A percentile compares a stretch with the other conserved stretches of the same genome.
Evolutionary conservation across 2,329 filamentous ascomycete species (phyloP).

Genomic region (Botryotinia convoluta): DNA sequence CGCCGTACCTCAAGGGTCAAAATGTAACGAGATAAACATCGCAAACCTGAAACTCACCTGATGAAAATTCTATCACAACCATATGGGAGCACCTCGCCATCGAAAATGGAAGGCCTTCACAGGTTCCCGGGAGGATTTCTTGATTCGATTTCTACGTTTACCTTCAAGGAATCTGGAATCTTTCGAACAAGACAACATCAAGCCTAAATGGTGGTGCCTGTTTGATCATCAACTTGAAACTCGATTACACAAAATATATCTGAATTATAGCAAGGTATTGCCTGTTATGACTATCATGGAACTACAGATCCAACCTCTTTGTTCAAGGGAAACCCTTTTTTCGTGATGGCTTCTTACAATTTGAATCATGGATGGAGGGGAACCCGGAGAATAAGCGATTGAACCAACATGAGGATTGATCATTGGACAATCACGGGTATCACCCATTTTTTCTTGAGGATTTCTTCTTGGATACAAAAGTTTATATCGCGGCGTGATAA

Average conservation of each 20-base stretch:
- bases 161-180: background rate
- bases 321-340: background rate
- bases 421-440: background rate
- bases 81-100: background rate
- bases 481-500: conserved; percentile 5
- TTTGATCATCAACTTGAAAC: conserved; percentile 35
- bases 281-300: background rate
- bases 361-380: background rate
- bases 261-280: conserved; percentile 4
- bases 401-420: background rate
- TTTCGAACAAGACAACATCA: conserved; percentile 9
- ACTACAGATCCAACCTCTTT: background rate
- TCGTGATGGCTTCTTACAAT: background rate
- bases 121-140: background rate
- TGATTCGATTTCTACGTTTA: conserved; percentile 7
- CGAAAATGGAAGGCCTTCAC: background rate
- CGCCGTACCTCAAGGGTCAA: background rate
- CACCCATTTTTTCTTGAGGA: background rate
- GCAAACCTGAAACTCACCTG: background rate
- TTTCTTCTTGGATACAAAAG: background rate
- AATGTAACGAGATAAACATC: background rate
- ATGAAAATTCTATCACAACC: background rate
- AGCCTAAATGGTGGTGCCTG: conserved; percentile 26
- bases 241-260: conserved; percentile 8
- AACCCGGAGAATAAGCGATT: background rate